Evolutionary conservation across 108 stramenopile species (phyloP), one percentile per base, ranked within the genome.

Genomic region (Bacterosira constricta): DNA sequence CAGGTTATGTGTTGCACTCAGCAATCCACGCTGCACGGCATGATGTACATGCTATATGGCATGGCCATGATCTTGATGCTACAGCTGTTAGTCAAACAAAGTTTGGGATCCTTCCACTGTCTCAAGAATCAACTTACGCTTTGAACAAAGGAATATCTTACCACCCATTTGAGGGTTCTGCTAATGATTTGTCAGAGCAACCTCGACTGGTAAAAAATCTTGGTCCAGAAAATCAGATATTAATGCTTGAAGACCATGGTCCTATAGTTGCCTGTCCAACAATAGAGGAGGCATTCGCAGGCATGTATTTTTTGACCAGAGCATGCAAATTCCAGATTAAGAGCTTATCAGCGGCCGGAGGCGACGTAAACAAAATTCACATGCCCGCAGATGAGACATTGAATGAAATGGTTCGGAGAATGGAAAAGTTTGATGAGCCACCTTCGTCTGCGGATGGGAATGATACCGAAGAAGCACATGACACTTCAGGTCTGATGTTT

Each of bases 31-130:
- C 52, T 11, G 56, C 66, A 29, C 72, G 78, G 1, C 54, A 68
- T 38, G 78, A 79, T 63, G 73, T 79, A 8, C 72, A 79, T 53
- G 78, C 78, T 7, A 17, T 79, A 21, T 79, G 78, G 78, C 78
- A 79, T 54, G 73, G 73, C 4, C 78, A 79, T 39, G 78, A 79
- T 27, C 35, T 75, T n/a, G 78, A 79, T 54, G 72, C 72, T 26
- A 42, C 67, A 11, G 78, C 78, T 36, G 39, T 79, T 9, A 68
- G 67, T 12, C 78, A 79, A 30, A 79, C 78, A 12, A 79, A 66
- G 45, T 62, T 79, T 62, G 79, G 79, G 27, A 69, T 80, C 12
- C 47, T 80, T 25, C 79, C 79, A 1, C 30, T 73, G 32, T 80
- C 79, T 3, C 79, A 80, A 42, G 79, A 80, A 21, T 73, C 79